Evolutionary conservation across 2,329 filamentous ascomycete species (phyloP).

Genomic region (Hypoxylon sp.): DNA sequence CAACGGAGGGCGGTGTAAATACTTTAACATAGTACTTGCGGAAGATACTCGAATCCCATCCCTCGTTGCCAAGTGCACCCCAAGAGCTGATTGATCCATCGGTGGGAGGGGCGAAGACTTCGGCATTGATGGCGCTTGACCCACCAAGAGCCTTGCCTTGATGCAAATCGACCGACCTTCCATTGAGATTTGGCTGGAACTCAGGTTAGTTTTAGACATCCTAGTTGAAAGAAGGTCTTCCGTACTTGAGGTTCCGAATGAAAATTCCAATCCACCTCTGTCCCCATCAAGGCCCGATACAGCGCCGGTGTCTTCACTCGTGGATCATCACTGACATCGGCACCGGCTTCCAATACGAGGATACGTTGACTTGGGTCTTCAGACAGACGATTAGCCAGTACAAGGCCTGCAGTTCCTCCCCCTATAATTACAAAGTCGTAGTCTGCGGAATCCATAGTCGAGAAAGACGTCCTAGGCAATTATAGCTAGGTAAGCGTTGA

Average conservation of each 20-base stretch:
- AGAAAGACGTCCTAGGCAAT: background rate
- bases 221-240: background rate
- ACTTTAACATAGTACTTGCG: constrained; percentile 33
- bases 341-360: constrained; percentile 40
- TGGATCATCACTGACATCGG: constrained; percentile 26
- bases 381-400: constrained; percentile 33
- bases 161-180: constrained; percentile 24
- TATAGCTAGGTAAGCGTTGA: background rate
- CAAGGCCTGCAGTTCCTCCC: constrained; percentile 34
- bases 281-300: constrained; percentile 5
- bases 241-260: constrained; percentile 29
- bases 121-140: constrained; percentile 40
- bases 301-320: constrained; percentile 29
- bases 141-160: constrained; percentile 44
- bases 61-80: constrained; percentile 38
- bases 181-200: constrained; percentile 23
- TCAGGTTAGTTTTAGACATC: background rate
- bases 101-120: constrained; percentile 38
- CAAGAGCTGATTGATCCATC: constrained; percentile 31
- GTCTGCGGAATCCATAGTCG: background rate
- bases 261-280: constrained; percentile 33
- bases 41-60: constrained; percentile 37
- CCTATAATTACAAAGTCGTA: constrained; percentile 28
- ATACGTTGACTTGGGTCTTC: constrained; percentile 30
- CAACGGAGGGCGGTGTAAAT: constrained; percentile 27